Conservation (phyloP, 2,329 filamentous ascomycete genomes). For the Cercospora zeae-maydis region DNA sequence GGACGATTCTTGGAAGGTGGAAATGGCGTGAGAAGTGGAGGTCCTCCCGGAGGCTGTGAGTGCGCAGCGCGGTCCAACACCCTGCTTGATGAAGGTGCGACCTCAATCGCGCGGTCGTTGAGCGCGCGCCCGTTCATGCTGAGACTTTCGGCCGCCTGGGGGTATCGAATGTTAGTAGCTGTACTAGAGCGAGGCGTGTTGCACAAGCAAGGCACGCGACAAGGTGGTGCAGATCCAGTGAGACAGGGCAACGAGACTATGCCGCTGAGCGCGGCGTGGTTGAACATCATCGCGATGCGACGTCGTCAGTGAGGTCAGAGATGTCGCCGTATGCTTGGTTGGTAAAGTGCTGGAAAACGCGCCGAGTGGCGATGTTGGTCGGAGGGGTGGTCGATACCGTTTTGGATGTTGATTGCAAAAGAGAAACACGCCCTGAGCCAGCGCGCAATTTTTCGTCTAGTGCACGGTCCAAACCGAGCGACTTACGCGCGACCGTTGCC, state of each 20-base stretch:
- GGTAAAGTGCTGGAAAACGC: not conserved
- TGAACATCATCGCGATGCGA: conserved; percentile 11
- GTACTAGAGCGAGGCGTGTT: conserved; percentile 4
- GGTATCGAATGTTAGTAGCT: conserved; percentile 13
- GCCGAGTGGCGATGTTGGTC: not conserved
- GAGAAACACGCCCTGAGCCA: conserved; percentile 7
- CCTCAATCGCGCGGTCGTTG: conserved; percentile 98
- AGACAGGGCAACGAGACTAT: conserved; percentile 13
- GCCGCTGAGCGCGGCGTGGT: conserved; percentile 6
- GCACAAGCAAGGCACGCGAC: conserved; percentile 18
- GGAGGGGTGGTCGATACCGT: not conserved
- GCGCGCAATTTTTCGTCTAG: conserved; percentile 6
- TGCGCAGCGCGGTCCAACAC: conserved; percentile 94
- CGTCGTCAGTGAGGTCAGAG: not conserved
- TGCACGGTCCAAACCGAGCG: conserved; percentile 11
- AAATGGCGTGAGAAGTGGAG: conserved; percentile 82
- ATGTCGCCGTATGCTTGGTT: not conserved
- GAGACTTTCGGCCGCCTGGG: conserved; percentile 87
- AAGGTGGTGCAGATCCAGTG: conserved; percentile 15
- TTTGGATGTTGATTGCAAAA: conserved; percentile 2
- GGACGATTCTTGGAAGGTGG: conserved; percentile 98
- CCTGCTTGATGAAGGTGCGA: conserved; percentile 93
- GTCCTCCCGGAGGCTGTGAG: conserved; percentile 36
- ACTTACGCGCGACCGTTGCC: not conserved
- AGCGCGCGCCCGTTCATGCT: conserved; percentile 99